Percentiles rank a stretch among this genome's conserved stretches.
Evolutionary conservation across 2,329 filamentous ascomycete species (phyloP).

Genomic region (Ascochyta fabae): DNA sequence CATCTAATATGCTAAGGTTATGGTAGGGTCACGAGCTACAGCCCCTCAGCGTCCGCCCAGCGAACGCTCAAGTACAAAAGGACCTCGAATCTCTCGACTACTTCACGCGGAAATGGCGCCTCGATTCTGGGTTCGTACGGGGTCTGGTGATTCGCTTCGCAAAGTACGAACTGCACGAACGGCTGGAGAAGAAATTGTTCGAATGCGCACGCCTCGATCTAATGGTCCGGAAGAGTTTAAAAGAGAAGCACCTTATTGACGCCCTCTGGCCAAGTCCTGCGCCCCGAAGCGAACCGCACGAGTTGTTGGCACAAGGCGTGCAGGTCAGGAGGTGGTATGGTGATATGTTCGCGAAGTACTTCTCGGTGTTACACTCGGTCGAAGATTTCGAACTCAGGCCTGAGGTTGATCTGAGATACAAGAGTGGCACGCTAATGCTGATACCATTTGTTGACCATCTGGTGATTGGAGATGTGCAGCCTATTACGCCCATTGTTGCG

Average conservation of each 20-base stretch:
- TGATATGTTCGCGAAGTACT: constrained; percentile 49
- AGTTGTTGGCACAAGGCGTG: constrained; percentile 41
- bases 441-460: constrained; percentile 45
- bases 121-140: constrained; percentile 41
- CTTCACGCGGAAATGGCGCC: constrained; percentile 39
- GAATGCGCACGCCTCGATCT: constrained; percentile 43
- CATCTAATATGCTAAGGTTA: not conserved
- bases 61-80: constrained; percentile 47
- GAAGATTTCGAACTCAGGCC: constrained; percentile 41
- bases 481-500: constrained; percentile 44
- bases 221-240: constrained; percentile 47
- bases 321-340: constrained; percentile 46
- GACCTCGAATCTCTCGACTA: constrained; percentile 45
- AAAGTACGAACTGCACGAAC: constrained; percentile 45
- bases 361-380: constrained; percentile 36
- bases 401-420: constrained; percentile 42
- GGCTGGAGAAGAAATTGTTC: constrained; percentile 47
- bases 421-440: constrained; percentile 43
- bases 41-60: constrained; percentile 38
- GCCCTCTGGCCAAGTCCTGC: constrained; percentile 44
- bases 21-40: constrained; percentile 38
- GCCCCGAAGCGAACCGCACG: constrained; percentile 33
- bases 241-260: constrained; percentile 48
- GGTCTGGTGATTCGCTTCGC: constrained; percentile 44
- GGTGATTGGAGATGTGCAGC: constrained; percentile 40